Conservation (phyloP, 768 basidiomycete species). For the Tubosaeta brunneosetosa region DNA sequence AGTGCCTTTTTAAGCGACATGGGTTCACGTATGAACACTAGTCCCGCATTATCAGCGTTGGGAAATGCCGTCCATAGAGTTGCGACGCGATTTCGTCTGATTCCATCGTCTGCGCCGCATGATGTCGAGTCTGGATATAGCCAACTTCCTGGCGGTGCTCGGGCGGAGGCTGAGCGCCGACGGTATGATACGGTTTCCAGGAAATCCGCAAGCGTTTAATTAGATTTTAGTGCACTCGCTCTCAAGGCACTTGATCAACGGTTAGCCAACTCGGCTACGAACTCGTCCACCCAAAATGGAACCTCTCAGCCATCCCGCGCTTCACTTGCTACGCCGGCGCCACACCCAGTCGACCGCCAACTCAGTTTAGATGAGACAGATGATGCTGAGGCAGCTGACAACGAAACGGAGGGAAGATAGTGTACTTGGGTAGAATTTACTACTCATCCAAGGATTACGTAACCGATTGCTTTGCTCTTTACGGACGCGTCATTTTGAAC, state of each 20-base stretch:
- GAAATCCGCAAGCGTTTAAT: conserved; percentile 5
- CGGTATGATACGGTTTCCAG: conserved; percentile 47
- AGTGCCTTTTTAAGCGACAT: not conserved
- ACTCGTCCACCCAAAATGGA: conserved; percentile 29
- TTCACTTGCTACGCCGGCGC: conserved; percentile 27
- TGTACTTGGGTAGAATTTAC: conserved; percentile 9
- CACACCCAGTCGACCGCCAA: conserved; percentile 32
- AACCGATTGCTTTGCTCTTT: conserved; percentile 5
- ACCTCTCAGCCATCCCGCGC: conserved; percentile 25
- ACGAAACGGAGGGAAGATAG: conserved; percentile 23
- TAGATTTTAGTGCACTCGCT: conserved; percentile 73
- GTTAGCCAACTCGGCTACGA: conserved; percentile 55
- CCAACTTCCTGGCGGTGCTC: conserved; percentile 78
- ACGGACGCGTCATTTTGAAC: conserved; percentile 1
- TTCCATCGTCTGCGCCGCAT: conserved; percentile 50
- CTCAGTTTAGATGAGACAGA: conserved; percentile 19
- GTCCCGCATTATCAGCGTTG: conserved; percentile 64
- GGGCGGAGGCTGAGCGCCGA: conserved; percentile 95
- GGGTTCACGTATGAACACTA: conserved; percentile 27
- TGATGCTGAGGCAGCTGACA: conserved; percentile 11
- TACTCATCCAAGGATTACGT: conserved; percentile 13
- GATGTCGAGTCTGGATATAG: conserved; percentile 77
- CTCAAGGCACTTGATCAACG: conserved; percentile 95
- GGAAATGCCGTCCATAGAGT: conserved; percentile 65
- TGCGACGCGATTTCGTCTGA: conserved; percentile 67